These are phyloP conservation scores for Porphyra umbilicalis DNA, from an alignment of 31 red algal genomes.

Conservation along the genomic window DNA sequence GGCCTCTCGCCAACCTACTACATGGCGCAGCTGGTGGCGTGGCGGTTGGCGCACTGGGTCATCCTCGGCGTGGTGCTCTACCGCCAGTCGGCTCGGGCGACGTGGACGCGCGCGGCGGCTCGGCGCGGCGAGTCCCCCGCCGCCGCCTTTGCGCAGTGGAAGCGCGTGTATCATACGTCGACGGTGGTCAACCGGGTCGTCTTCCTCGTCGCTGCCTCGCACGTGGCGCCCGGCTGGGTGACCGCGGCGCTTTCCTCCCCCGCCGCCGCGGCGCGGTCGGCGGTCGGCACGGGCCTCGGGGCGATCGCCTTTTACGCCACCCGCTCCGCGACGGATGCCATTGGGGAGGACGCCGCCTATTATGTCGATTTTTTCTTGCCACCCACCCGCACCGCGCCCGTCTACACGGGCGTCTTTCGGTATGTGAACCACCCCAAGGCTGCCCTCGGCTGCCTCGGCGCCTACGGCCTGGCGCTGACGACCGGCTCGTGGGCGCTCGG, in stretches of 20 bases:
- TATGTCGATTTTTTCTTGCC: slow-evolving; percentile 94
- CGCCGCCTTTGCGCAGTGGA: slow-evolving; percentile 46
- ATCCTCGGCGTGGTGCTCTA: slow-evolving; percentile 25
- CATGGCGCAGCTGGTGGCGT: slow-evolving; percentile 23
- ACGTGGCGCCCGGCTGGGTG: slow-evolving; percentile 4
- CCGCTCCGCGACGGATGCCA: slow-evolving; percentile 32
- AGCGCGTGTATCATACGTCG: slow-evolving; percentile 26
- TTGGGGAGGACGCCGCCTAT: slow-evolving; percentile 73
- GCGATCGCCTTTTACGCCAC: slow-evolving; percentile 31
- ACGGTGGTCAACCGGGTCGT: slow-evolving; percentile 31
- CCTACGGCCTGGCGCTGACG: slow-evolving; percentile 70
- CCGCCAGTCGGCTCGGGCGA: slow-evolving; percentile 11
- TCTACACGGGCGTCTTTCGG: slow-evolving; percentile 64
- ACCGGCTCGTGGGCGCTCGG: slow-evolving; percentile 45
- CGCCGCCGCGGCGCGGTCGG: slow-evolving; percentile 2
- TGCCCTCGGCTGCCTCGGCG: slow-evolving; percentile 60
- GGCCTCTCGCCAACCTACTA: background rate
- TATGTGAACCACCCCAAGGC: slow-evolving; percentile 83
- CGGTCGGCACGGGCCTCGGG: slow-evolving; percentile 6
- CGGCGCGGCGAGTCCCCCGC: slow-evolving; percentile 11
- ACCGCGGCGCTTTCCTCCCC: background rate
- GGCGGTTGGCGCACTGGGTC: slow-evolving; percentile 34
- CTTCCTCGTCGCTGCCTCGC: slow-evolving; percentile 15
- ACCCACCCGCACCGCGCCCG: slow-evolving; percentile 15
- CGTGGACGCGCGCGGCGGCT: slow-evolving; percentile 16